Evolutionary conservation across 1,284 basidiomycete genomes (phyloP).

Genomic region (Malassezia sympodialis): DNA sequence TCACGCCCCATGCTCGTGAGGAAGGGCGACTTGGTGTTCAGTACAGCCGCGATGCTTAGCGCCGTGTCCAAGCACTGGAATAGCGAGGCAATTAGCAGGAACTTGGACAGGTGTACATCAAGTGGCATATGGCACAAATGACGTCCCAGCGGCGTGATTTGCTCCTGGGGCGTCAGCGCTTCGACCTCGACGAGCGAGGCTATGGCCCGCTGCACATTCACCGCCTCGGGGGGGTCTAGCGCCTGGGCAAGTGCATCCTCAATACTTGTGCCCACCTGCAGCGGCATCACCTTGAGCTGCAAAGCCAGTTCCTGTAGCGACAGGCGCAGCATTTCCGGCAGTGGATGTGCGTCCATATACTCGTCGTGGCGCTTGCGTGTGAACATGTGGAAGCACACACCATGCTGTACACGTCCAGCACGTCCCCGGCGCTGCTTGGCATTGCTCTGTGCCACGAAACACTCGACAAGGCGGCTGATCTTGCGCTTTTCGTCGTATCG

Average conservation of each 20-base stretch:
- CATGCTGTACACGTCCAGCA: conserved; percentile 82
- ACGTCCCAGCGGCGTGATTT: conserved; percentile 89
- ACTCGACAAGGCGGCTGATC: conserved; percentile 81
- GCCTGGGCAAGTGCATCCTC: conserved; percentile 81
- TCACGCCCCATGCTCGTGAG: conserved; percentile 64
- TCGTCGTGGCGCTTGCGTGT: conserved; percentile 76
- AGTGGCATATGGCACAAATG: conserved; percentile 84
- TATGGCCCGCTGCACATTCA: conserved; percentile 86
- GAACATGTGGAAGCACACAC: conserved; percentile 91
- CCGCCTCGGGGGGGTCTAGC: conserved; percentile 73
- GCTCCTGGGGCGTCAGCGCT: conserved; percentile 72
- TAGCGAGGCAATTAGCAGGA: conserved; percentile 72
- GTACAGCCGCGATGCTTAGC: conserved; percentile 77
- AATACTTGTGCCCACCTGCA: conserved; percentile 68
- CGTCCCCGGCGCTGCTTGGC: conserved; percentile 83
- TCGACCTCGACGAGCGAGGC: conserved; percentile 82
- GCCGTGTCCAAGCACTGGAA: conserved; percentile 90
- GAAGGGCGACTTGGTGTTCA: conserved; percentile 90
- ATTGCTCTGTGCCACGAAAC: conserved; percentile 84
- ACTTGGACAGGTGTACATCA: conserved; percentile 93
- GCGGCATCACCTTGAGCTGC: conserved; percentile 91
- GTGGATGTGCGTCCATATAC: conserved; percentile 72
- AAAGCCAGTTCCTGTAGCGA: conserved; percentile 88
- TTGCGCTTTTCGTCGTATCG: conserved; percentile 92
- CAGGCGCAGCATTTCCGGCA: conserved; percentile 89